Evolutionary conservation across 176 grass and related monocot genomes (phyloP), one percentile per base, ranked within the genome.

Genomic region (Saccharum officinarum): DNA sequence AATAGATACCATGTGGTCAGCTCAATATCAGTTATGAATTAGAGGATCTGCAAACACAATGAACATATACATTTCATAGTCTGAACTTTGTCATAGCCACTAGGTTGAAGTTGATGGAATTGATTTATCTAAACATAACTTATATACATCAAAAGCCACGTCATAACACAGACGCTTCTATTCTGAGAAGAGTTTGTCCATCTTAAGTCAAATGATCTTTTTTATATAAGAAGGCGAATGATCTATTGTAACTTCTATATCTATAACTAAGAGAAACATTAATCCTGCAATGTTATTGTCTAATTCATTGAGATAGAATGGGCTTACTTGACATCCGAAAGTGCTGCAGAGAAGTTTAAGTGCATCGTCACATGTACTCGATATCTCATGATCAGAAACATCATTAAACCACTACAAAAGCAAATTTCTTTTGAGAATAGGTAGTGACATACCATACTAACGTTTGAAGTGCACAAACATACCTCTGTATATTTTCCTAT

Each of bases 401-500:
- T 99, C 97, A 91, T 96, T 88, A 87, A 99, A 99, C 97, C 97
- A 99, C 93, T 99, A 82, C 87, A 92, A 68, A 92, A 52, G 38
- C 0, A 26, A 85, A 79, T 49, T 82, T 79, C 6, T 75, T 83
- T 50, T 83, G 46, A 76, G 36, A 83, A 84, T 26, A 54, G 39
- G 33, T 28, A 63, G 23, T 31, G 68, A 33, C 61, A 49, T 75
- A 72, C 72, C 7, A 86, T 82, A 39, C 49, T 71, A 78, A 63
- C 50, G 7, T 37, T 52, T 79, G 7, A 81, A 28, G 17, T 82
- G 22, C 15, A 38, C 89, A 73, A 25, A 7, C 36, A 36, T 87
- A 99, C 93, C 91, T 96, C 93, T 46, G 93, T 89, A 84, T 99
- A 99, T 85, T 96, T 99, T 82, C 97, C 97, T 52, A 99, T 79